Percentiles rank a stretch among this genome's conserved stretches.
These are phyloP conservation scores for Phytophthora pseudosyringae DNA, from an alignment of 352 stramenopile genomes.

Conservation along the genomic window DNA sequence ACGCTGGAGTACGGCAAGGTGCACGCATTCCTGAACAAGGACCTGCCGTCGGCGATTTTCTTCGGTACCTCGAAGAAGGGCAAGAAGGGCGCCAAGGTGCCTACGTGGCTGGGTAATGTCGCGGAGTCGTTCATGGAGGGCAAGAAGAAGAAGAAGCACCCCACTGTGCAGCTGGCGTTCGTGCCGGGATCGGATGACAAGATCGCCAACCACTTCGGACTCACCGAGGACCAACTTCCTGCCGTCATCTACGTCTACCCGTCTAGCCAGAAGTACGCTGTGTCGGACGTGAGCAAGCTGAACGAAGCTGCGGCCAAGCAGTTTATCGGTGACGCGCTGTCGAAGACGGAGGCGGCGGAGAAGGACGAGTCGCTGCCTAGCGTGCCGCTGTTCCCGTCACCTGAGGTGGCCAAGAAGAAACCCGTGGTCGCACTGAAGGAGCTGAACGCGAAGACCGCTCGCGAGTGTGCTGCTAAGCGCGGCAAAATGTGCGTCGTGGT, in stretches of 20 bases:
- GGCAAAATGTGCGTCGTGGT: conserved; percentile 84
- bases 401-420: conserved; percentile 78
- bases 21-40: conserved; percentile 62
- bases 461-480: conserved; percentile 50
- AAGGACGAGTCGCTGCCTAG: conserved; percentile 36
- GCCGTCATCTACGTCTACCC: conserved; percentile 68
- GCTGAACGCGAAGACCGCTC: conserved; percentile 43
- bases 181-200: conserved; percentile 71
- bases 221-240: conserved; percentile 59
- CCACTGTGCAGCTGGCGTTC: conserved; percentile 61
- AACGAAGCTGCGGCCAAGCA: conserved; percentile 58
- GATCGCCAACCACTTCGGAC: conserved; percentile 69
- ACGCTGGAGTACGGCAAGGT: conserved; percentile 60
- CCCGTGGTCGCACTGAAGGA: conserved; percentile 53
- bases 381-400: conserved; percentile 70
- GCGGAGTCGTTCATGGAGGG: conserved; percentile 62
- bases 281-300: conserved; percentile 40
- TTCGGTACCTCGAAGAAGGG: conserved; percentile 64
- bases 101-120: conserved; percentile 63
- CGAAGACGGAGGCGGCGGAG: conserved; percentile 37
- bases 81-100: conserved; percentile 55
- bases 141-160: conserved; percentile 69
- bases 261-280: conserved; percentile 51
- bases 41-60: conserved; percentile 70
- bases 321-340: conserved; percentile 62